Evolutionary conservation across 495 filamentous ascomycete species (phyloP).

Genomic region (Penicillium subrubescens): DNA sequence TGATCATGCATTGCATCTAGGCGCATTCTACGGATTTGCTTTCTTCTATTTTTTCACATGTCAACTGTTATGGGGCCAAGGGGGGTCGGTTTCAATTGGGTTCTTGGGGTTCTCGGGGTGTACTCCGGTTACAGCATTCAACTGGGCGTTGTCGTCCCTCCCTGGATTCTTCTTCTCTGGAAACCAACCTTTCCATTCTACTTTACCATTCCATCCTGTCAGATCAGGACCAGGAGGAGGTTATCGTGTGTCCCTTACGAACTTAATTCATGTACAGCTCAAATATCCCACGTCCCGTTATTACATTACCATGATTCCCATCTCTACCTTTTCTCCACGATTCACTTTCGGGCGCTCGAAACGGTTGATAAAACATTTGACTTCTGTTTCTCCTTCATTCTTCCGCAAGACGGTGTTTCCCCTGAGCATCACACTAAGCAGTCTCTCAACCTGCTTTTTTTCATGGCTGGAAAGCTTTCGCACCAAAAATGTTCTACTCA

Average conservation of each 20-base stretch:
- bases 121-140: constrained; percentile 22
- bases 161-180: constrained; percentile 21
- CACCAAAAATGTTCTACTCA: constrained; percentile 7
- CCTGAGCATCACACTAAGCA: background rate
- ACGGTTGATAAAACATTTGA: constrained; percentile 21
- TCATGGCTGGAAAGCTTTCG: background rate
- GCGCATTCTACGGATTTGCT: constrained; percentile 40
- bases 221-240: background rate
- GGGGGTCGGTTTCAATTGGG: constrained; percentile 17
- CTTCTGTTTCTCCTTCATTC: constrained; percentile 6
- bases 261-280: constrained; percentile 49
- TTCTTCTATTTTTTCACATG: constrained; percentile 26
- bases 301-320: constrained; percentile 7
- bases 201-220: constrained; percentile 3
- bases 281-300: constrained; percentile 22
- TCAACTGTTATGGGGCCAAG: background rate
- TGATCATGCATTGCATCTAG: constrained; percentile 52
- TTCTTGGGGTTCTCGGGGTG: constrained; percentile 16
- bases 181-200: constrained; percentile 8
- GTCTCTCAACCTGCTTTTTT: background rate
- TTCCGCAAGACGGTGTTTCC: background rate
- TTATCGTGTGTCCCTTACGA: constrained; percentile 23
- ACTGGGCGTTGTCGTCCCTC: constrained; percentile 21
- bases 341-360: constrained; percentile 15
- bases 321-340: constrained; percentile 9